Percentiles rank a stretch among this genome's conserved stretches.
phyloP scores from a whole-genome alignment of 2,329 filamentous ascomycete genomes.

The Alternaria triticimaculans region DNA sequence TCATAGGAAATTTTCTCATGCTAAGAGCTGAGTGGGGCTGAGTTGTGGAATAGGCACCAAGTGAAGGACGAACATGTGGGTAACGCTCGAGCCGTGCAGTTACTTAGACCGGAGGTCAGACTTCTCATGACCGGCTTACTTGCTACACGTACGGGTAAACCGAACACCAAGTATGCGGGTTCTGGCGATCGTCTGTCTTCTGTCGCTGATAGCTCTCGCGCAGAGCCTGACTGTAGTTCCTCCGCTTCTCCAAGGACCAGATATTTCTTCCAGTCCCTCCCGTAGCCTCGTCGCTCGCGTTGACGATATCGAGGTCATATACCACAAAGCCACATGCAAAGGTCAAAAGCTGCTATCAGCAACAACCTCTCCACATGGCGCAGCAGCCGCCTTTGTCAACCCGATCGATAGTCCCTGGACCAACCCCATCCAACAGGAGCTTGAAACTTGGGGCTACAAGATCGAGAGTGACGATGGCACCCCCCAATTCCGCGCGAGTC shows the following conservation, averaged over 20 bases:
- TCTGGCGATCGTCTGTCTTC: neutral
- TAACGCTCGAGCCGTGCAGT: neutral
- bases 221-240: neutral
- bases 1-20: no score
- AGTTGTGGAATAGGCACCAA: neutral
- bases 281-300: neutral
- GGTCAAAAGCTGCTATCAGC: neutral
- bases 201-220: neutral
- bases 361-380: neutral
- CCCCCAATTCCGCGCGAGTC: neutral
- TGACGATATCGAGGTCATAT: neutral
- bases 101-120: neutral
- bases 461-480: slow-evolving; percentile 7
- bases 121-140: neutral
- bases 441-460: slow-evolving; percentile 18
- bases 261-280: neutral
- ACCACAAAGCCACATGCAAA: neutral
- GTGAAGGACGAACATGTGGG: neutral
- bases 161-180: neutral
- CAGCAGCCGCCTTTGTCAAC: slow-evolving; percentile 6
- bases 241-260: neutral
- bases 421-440: slow-evolving; percentile 4
- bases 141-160: neutral
- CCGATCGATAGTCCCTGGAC: slow-evolving; percentile 17
- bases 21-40: neutral